Conservation (phyloP, 108 stramenopile species). For the Skeletonema tropicum region DNA sequence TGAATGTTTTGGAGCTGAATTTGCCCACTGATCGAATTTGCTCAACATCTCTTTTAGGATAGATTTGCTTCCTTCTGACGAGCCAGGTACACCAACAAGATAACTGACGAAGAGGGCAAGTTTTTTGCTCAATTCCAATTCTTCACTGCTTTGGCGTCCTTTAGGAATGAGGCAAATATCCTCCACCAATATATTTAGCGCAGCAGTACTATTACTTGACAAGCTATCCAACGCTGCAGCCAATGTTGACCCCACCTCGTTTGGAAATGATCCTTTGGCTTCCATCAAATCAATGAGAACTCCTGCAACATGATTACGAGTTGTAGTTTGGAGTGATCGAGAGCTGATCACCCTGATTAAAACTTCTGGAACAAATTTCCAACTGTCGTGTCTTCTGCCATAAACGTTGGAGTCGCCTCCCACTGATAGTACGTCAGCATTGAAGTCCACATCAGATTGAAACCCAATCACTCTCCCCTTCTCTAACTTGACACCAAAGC, state of each 20-base stretch:
- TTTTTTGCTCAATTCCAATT: constrained; percentile 6
- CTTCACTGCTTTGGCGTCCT: not conserved
- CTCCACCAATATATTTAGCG: constrained; percentile 19
- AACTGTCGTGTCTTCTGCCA: not conserved
- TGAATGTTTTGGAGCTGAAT: constrained; percentile 1
- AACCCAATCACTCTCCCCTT: constrained; percentile 29
- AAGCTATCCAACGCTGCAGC: constrained; percentile 29
- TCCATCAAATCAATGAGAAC: constrained; percentile 28
- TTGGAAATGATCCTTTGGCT: constrained; percentile 5
- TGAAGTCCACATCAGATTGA: constrained; percentile 18
- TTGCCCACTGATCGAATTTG: constrained; percentile 32
- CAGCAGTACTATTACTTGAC: constrained; percentile 11
- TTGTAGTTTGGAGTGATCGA: not conserved
- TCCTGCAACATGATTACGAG: constrained; percentile 14
- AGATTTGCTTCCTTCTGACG: constrained; percentile 19
- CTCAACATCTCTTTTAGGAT: constrained; percentile 23
- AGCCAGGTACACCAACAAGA: constrained; percentile 17
- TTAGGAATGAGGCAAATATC: constrained; percentile 3
- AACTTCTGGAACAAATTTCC: constrained; percentile 9
- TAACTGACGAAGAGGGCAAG: constrained; percentile 15
- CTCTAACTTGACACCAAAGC: constrained; percentile 14
- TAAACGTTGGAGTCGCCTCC: not conserved
- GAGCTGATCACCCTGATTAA: constrained; percentile 9
- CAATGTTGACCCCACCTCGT: constrained; percentile 9
- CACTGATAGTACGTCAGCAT: constrained; percentile 3